These are phyloP conservation scores for Ganoderma lucidum DNA, from an alignment of 1,284 basidiomycete genomes.

Conservation along the genomic window DNA sequence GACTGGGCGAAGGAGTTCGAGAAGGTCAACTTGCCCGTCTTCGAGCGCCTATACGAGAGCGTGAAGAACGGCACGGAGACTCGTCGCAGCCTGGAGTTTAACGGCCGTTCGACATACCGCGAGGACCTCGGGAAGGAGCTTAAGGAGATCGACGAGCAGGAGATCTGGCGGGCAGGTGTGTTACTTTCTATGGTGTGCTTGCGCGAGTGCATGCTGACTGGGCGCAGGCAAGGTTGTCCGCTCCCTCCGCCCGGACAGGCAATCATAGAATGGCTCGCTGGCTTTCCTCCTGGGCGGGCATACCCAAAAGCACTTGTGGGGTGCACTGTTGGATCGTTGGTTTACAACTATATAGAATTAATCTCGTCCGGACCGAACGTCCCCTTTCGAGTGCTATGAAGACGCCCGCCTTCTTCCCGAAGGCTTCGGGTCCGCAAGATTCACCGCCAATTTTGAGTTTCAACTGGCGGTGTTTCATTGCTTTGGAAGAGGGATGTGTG, in stretches of 20 bases:
- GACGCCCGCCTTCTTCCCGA: neutral
- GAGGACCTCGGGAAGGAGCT: conserved; percentile 95
- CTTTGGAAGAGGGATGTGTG: neutral
- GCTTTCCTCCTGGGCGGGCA: conserved; percentile 14
- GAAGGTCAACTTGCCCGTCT: conserved; percentile 92
- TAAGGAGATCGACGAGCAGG: conserved; percentile 94
- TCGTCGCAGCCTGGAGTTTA: conserved; percentile 96
- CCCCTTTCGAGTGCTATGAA: conserved; percentile 1
- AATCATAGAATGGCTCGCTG: conserved; percentile 38
- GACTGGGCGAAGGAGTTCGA: conserved; percentile 99
- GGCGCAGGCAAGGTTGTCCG: conserved; percentile 74
- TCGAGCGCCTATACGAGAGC: conserved; percentile 94
- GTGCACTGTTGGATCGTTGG: conserved; percentile 27
- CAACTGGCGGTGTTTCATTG: neutral
- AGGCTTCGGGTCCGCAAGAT: neutral
- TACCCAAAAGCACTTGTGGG: conserved; percentile 32
- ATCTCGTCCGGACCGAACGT: neutral
- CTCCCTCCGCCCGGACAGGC: conserved; percentile 81
- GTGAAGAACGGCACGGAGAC: conserved; percentile 97
- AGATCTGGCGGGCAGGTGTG: conserved; percentile 96
- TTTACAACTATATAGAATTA: conserved; percentile 27
- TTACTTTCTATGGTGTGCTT: conserved; percentile 16
- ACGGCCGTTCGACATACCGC: conserved; percentile 92
- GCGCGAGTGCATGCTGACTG: conserved; percentile 5
- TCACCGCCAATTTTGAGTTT: neutral